Evolutionary conservation across 1,284 basidiomycete genomes (phyloP).

Genomic region (Ustilago hordei): DNA sequence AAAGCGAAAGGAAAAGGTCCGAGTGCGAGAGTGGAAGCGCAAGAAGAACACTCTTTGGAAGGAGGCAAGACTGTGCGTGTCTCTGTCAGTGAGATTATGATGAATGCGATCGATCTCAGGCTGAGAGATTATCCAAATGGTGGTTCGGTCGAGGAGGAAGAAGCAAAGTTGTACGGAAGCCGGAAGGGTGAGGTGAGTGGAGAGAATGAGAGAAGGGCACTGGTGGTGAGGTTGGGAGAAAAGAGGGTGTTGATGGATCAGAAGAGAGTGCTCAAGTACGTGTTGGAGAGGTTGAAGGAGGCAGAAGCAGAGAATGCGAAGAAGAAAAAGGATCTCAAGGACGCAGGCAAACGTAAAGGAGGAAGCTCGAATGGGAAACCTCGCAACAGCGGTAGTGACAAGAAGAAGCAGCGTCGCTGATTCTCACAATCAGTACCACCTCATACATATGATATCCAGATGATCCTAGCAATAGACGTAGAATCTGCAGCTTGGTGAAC

Average conservation of each 20-base stretch:
- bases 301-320: conserved; percentile 26
- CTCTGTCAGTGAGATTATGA: conserved; percentile 35
- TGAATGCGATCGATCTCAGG: conserved; percentile 46
- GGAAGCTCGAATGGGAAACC: conserved; percentile 8
- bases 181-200: conserved; percentile 14
- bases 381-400: conserved; percentile 7
- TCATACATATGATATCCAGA: too few species aligned
- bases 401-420: conserved; percentile 39
- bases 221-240: conserved; percentile 83
- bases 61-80: conserved; percentile 19
- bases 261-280: conserved; percentile 47
- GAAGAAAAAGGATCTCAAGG: conserved; percentile 19
- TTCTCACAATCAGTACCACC: too few species aligned
- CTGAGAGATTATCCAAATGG: conserved; percentile 40
- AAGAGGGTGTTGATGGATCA: conserved; percentile 76
- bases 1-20: conserved; percentile 81
- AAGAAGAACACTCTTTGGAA: conserved; percentile 38
- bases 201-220: conserved; percentile 73
- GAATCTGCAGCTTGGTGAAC: not conserved
- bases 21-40: conserved; percentile 76
- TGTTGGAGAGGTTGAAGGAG: conserved; percentile 32
- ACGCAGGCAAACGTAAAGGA: conserved; percentile 29
- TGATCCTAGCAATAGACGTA: too few species aligned
- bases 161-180: conserved; percentile 70
- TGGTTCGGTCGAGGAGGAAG: conserved; percentile 73